Conservation (phyloP, 2,329 filamentous ascomycete species). For the Calonectria pauciramosa region DNA sequence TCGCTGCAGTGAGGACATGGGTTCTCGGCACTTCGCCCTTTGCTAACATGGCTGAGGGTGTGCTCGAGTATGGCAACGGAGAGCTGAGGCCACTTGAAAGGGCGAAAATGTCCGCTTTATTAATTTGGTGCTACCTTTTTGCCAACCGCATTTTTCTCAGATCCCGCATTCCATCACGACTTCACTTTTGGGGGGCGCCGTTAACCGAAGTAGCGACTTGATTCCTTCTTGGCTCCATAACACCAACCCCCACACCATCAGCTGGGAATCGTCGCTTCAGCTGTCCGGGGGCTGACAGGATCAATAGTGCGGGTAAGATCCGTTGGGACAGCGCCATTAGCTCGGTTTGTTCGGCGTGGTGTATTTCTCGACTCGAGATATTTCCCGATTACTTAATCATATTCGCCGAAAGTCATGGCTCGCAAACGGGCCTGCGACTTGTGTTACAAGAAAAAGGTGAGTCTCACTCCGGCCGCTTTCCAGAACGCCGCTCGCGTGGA, state of each 20-base stretch:
- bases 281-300: neutral
- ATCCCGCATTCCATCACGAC: neutral
- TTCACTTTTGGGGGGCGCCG: neutral
- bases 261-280: neutral
- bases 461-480: neutral
- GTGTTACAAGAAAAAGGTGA: neutral
- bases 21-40: neutral
- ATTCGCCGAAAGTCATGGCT: neutral
- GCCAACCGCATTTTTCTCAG: neutral
- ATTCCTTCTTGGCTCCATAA: neutral
- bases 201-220: neutral
- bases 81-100: neutral
- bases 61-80: neutral
- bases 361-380: neutral
- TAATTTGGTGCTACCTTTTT: neutral
- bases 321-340: neutral
- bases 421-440: conserved; percentile 2
- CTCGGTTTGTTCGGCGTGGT: neutral
- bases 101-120: neutral
- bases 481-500: neutral
- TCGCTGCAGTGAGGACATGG: neutral
- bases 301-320: neutral
- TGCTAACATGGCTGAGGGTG: neutral
- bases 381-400: neutral
- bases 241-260: neutral